These are phyloP conservation scores for Friedmanniomyces simplex DNA, from an alignment of 495 filamentous ascomycete species.

Conservation along the genomic window DNA sequence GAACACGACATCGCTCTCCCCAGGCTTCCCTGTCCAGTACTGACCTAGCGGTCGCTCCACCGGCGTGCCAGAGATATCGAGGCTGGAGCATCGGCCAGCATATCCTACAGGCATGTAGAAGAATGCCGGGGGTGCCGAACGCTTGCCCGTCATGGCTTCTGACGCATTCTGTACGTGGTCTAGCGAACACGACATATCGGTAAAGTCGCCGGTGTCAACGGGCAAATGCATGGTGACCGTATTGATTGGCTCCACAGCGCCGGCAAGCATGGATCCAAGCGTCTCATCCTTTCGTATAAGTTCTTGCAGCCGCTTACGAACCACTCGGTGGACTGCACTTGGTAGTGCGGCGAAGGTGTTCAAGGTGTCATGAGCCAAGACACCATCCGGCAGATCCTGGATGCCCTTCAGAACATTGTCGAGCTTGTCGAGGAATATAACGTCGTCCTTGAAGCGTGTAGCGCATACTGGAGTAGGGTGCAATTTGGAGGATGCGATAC, in stretches of 20 bases:
- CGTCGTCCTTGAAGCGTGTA: conserved; percentile 12
- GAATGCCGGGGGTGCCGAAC: conserved; percentile 21
- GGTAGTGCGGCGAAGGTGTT: conserved; percentile 70
- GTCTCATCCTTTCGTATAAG: conserved; percentile 45
- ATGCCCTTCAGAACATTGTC: conserved; percentile 5
- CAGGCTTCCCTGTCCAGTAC: conserved; percentile 16
- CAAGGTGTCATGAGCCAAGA: conserved; percentile 55
- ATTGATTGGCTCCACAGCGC: conserved; percentile 6
- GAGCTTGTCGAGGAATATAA: conserved; percentile 13
- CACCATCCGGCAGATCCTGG: conserved; percentile 40
- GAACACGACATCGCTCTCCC: conserved; percentile 18
- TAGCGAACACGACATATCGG: conserved; percentile 23
- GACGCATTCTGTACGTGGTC: conserved; percentile 24
- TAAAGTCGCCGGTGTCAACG: conserved; percentile 26
- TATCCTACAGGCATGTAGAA: conserved; percentile 33
- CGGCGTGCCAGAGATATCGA: conserved; percentile 66
- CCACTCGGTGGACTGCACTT: conserved; percentile 50
- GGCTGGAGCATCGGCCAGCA: conserved; percentile 68
- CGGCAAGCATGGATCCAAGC: neutral
- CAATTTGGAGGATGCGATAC: conserved; percentile 8
- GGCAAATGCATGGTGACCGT: conserved; percentile 23
- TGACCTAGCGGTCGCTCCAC: conserved; percentile 27
- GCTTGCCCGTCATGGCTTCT: conserved; percentile 21
- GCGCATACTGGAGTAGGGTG: conserved; percentile 7
- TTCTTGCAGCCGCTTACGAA: conserved; percentile 56